These are phyloP conservation scores for Fonsecaea nubica DNA, from an alignment of 2,329 filamentous ascomycete genomes.

Conservation along the genomic window DNA sequence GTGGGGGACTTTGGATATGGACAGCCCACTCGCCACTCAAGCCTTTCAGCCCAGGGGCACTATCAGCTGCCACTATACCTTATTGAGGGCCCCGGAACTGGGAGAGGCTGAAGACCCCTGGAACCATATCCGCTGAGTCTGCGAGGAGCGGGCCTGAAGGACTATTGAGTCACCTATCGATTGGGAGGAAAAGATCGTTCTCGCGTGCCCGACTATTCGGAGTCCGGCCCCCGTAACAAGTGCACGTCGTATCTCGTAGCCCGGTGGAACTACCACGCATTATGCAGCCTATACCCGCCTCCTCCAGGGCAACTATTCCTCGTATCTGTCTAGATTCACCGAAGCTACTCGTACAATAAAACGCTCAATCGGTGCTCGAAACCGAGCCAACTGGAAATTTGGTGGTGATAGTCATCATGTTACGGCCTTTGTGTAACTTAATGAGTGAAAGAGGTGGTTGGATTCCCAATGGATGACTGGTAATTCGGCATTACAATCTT, in stretches of 20 bases:
- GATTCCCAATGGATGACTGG: background rate
- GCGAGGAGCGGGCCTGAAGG: conserved; percentile 15
- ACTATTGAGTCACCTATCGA: conserved; percentile 14
- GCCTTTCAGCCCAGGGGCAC: conserved; percentile 15
- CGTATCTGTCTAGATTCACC: conserved; percentile 11
- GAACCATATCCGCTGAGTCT: conserved; percentile 16
- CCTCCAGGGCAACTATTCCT: conserved; percentile 15
- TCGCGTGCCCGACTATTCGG: conserved; percentile 31
- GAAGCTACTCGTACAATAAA: conserved; percentile 5
- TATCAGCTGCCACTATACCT: conserved; percentile 18
- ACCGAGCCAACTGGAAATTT: conserved; percentile 8
- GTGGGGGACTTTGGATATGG: conserved; percentile 3
- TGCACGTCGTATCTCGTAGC: conserved; percentile 30
- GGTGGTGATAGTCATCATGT: background rate
- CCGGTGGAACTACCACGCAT: conserved; percentile 13
- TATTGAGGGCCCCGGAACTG: background rate
- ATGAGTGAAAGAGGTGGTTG: background rate
- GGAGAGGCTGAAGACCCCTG: conserved; percentile 21
- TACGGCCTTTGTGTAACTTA: conserved; percentile 13
- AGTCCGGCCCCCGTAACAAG: conserved; percentile 29
- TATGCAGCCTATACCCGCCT: conserved; percentile 4
- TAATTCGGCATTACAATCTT: background rate
- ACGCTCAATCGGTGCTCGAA: conserved; percentile 11
- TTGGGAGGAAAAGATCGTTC: conserved; percentile 16
- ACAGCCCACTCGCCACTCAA: conserved; percentile 7